Evolutionary conservation across 1,284 basidiomycete species (phyloP), one percentile per base, ranked within the genome.

Genomic region (Ustilago esculenta): DNA sequence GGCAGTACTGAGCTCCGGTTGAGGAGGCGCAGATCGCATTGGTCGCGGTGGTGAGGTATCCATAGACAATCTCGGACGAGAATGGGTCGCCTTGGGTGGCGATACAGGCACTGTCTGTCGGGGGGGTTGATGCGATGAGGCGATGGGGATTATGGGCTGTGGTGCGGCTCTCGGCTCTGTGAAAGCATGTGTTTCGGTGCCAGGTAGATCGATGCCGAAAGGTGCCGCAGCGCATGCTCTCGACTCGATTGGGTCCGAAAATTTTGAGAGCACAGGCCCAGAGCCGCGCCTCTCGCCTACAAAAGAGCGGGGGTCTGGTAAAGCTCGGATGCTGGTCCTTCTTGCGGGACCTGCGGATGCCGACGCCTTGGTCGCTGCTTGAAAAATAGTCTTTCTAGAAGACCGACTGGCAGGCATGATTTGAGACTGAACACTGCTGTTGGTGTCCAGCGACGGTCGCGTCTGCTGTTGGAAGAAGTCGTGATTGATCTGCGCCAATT

Each of bases 341-440:
- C 58, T 48, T 1, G 30, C 57, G 15, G 59, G 11, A 0, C 32
- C 36, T 12, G 15, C 27, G 2, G 51, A 10, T 4, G 18, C 33
- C 9, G 46, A 25, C 5, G 33, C 49, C 41, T 48, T 65, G 14
- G 47, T 58, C 0, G 60, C 27, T 1, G 65, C 69, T 14, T 63
- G 60, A n/a, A 72, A 72, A 18, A 72, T 33, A 2, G 69, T 72
- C 50, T 42, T 63, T 7, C 44, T 52, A 20, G 43, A 27, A 15
- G 11, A 17, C 8, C 44, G 37, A 29, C n/a, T 36, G 4, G 11
- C 36, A 2, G 35, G 23, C 15, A 23, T 14, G 1, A 33, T 15
- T 18, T 27, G 42, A 8, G 25, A 39, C 20, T 20, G 17, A 1
- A 15, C 46, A n/a, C 41, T 45, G 40, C 24, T 32, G 4, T 20